phyloP scores from a whole-genome alignment of 2,329 filamentous ascomycete genomes.

The Arthrobotrys iridis region DNA sequence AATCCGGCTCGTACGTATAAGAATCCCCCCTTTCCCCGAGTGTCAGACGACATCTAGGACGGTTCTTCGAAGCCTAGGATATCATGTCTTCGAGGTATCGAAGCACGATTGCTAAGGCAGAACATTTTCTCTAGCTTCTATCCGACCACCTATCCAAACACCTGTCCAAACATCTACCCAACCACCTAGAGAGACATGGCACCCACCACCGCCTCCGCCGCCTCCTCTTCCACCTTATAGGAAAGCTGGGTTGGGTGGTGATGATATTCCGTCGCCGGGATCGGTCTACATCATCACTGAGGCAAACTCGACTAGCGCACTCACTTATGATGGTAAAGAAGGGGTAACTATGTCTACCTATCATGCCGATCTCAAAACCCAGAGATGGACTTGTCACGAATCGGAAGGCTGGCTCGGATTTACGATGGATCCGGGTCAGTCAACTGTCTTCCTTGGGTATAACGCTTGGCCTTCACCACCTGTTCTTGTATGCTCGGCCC shows the following conservation, averaged over 20 bases:
- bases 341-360: background rate
- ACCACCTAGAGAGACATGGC: too few species aligned
- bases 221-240: background rate
- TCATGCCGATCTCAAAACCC: background rate
- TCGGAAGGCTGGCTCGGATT: slow-evolving; percentile 22
- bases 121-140: too few species aligned
- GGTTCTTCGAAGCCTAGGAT: too few species aligned
- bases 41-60: too few species aligned
- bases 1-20: background rate
- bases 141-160: too few species aligned
- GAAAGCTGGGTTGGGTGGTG: background rate
- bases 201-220: background rate
- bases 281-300: slow-evolving; percentile 18
- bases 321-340: background rate
- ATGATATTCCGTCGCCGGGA: slow-evolving; percentile 14
- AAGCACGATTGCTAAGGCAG: too few species aligned
- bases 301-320: slow-evolving; percentile 1
- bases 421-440: slow-evolving; percentile 7
- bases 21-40: too few species aligned
- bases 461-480: background rate
- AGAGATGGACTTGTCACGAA: slow-evolving; percentile 28
- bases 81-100: too few species aligned
- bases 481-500: background rate
- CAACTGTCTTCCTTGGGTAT: slow-evolving; percentile 25
- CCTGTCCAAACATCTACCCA: too few species aligned